Percentiles rank a stretch among this genome's conserved stretches.
phyloP scores from a whole-genome alignment of 768 basidiomycete species.

The Tubosaeta sp. region DNA sequence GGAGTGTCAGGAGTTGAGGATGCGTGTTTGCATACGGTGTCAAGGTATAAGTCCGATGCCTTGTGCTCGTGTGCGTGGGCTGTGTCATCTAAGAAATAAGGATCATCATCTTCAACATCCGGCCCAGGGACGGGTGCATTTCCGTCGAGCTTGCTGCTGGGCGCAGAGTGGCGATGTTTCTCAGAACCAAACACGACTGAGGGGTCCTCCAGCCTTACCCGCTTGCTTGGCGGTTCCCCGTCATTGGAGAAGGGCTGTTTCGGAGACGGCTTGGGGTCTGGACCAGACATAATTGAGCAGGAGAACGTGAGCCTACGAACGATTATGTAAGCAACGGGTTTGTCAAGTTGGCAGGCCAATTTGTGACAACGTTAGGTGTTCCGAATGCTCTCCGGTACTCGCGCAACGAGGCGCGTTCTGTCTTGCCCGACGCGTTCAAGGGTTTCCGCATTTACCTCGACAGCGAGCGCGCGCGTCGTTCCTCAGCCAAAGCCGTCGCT shows the following conservation, averaged over 20 bases:
- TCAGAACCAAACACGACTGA: constrained; percentile 4
- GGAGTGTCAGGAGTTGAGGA: constrained; percentile 8
- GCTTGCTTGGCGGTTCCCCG: constrained; percentile 29
- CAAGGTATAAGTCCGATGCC: constrained; percentile 88
- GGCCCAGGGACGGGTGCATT: constrained; percentile 22
- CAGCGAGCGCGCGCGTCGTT: constrained; percentile 21
- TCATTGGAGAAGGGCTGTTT: constrained; percentile 5
- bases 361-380: background rate
- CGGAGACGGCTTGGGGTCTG: constrained; percentile 7
- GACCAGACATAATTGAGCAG: constrained; percentile 9
- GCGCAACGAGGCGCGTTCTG: constrained; percentile 22
- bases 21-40: constrained; percentile 62
- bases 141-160: constrained; percentile 24
- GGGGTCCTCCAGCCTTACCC: constrained; percentile 22
- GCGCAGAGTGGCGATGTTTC: constrained; percentile 27
- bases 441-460: constrained; percentile 29
- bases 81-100: constrained; percentile 25
- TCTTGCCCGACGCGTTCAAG: constrained; percentile 22
- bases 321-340: constrained; percentile 20
- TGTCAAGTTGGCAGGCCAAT: background rate
- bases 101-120: constrained; percentile 26
- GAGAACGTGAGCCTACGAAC: background rate
- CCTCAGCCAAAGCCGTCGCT: constrained; percentile 55
- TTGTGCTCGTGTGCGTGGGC: constrained; percentile 25
- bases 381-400: constrained; percentile 27